Evolutionary conservation across 768 basidiomycete genomes (phyloP), one percentile per base, ranked within the genome.

Genomic region (Trametes punicea): DNA sequence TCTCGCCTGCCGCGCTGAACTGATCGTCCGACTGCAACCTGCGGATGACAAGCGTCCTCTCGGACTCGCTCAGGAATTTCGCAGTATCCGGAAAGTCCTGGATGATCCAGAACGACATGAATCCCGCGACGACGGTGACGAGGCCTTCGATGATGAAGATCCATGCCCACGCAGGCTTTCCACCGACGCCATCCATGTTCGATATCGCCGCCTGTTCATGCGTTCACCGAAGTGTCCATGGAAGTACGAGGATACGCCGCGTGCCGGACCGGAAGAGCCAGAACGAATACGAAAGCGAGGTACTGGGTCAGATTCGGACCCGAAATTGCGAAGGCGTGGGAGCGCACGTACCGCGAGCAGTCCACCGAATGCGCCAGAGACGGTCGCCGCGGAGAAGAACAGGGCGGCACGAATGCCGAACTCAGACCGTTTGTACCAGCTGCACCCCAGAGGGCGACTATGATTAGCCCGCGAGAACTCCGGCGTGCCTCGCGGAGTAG

Each of bases 11-110:
- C 2, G 88, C 87, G 65, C 84, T 87, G 69, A 84, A 85, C 65
- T 88, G 84, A 59, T 82, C 77, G 64, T 89, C 85, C 11, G 70
- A 64, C 65, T 90, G 85, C 31, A 91, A 73, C 18, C 87, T 75
- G 21, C 82, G 77, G 50, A 90, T 75, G 48, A 88, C 77, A 18
- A 85, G 74, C 7, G 82, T 83, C 27, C 86, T 75, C 70, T 91
- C 89, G 2, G 73, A 78, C 61, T 87, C 85, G n/a, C 77, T 78
- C 6, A 92, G 74, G 73, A 90, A 91, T 61, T 79, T 86, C 25
- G 88, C 89, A 1, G 82, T 87, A 62, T 91, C 87, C 3, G 90
- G 89, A 71, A 91, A 92, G 66, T 91, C 90, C 63, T 89, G 83
- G 56, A 91, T 81, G 65, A 91, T 81, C 78, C 80, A 91, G 73